These are phyloP conservation scores for Fusarium cicatricum DNA, from an alignment of 2,329 filamentous ascomycete genomes.

Conservation along the genomic window DNA sequence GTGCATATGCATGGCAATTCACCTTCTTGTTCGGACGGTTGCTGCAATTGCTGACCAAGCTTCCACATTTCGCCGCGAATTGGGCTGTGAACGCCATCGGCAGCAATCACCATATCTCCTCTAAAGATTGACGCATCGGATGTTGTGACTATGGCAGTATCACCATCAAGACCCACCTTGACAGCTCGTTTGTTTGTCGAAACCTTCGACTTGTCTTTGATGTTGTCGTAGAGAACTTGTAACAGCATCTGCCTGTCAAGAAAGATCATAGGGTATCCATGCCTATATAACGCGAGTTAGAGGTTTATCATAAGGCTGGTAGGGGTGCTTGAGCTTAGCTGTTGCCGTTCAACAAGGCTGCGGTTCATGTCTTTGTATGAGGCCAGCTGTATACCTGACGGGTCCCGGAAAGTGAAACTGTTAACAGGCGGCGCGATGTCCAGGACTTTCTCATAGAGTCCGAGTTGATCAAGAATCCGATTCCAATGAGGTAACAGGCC, in stretches of 20 bases:
- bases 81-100: background rate
- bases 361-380: slow-evolving; percentile 1
- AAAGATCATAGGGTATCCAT: slow-evolving; percentile 45
- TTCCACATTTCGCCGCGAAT: background rate
- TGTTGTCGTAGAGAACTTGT: slow-evolving; percentile 45
- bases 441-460: slow-evolving; percentile 36
- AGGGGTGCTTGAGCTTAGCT: no score
- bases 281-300: background rate
- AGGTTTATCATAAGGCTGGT: background rate
- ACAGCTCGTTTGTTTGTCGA: slow-evolving; percentile 25
- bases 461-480: slow-evolving; percentile 59
- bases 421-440: slow-evolving; percentile 1
- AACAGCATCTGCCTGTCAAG: slow-evolving; percentile 48
- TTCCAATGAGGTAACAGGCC: slow-evolving; percentile 53
- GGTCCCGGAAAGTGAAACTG: slow-evolving; percentile 3
- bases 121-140: slow-evolving; percentile 41
- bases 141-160: slow-evolving; percentile 42
- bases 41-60: background rate
- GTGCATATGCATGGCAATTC: no score
- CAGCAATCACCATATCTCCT: slow-evolving; percentile 46
- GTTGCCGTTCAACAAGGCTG: slow-evolving; percentile 5
- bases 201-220: slow-evolving; percentile 42
- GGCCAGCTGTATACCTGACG: background rate
- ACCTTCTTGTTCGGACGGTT: background rate
- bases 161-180: background rate